A percentile compares a stretch with the other conserved stretches of the same genome.
phyloP scores from a whole-genome alignment of 2,329 filamentous ascomycete species.

The Aspergillus phoenicis region DNA sequence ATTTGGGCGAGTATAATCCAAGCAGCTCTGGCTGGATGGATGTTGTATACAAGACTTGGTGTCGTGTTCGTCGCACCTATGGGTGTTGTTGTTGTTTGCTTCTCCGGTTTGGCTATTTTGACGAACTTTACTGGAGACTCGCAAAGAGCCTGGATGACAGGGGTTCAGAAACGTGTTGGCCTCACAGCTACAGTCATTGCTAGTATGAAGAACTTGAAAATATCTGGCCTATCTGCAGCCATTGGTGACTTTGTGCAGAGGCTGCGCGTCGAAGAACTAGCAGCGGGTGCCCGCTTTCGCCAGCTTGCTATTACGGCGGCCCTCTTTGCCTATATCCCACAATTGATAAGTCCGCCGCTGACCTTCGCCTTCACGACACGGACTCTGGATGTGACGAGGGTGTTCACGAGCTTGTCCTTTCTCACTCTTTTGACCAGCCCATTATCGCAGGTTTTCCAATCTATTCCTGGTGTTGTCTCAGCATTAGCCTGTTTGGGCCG shows the following conservation, averaged over 20 bases:
- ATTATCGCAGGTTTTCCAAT: constrained; percentile 22
- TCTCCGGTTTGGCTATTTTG: constrained; percentile 24
- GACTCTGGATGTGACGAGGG: constrained; percentile 15
- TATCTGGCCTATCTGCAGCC: constrained; percentile 39
- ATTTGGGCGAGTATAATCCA: constrained; percentile 14
- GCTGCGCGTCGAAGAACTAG: constrained; percentile 40
- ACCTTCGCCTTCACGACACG: neutral
- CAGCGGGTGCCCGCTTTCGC: constrained; percentile 32
- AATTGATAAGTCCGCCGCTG: constrained; percentile 3
- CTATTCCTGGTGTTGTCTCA: constrained; percentile 19
- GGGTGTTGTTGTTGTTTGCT: constrained; percentile 18
- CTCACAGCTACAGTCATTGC: constrained; percentile 35
- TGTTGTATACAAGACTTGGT: constrained; percentile 13
- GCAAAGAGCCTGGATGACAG: constrained; percentile 22
- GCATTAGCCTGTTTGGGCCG: constrained; percentile 23
- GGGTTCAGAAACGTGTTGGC: constrained; percentile 30
- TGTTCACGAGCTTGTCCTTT: constrained; percentile 32
- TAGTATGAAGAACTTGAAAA: constrained; percentile 45
- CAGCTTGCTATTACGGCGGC: constrained; percentile 20
- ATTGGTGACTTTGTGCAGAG: constrained; percentile 36
- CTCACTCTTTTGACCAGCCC: constrained; percentile 23
- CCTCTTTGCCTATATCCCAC: constrained; percentile 18
- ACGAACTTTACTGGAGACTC: constrained; percentile 27
- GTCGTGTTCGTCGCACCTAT: constrained; percentile 11
- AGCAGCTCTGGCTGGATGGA: constrained; percentile 9